These are phyloP conservation scores for Globisporangium canariense DNA, from an alignment of 352 stramenopile genomes.

Conservation along the genomic window DNA sequence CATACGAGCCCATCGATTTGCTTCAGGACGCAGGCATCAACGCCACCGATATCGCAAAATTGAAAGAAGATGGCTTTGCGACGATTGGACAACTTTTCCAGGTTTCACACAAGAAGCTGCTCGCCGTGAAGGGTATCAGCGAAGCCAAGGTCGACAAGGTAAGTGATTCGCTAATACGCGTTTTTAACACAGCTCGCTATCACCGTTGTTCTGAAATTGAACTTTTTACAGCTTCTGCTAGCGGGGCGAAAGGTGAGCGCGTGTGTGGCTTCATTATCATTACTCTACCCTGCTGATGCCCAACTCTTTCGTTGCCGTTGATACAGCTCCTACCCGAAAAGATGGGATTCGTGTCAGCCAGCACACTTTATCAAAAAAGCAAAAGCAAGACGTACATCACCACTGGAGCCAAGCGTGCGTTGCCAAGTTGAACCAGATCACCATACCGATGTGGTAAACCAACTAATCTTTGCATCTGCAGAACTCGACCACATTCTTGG, in stretches of 20 bases:
- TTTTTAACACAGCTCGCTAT: neutral
- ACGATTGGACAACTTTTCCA: conserved; percentile 83
- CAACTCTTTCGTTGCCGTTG: neutral
- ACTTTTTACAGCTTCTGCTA: conserved; percentile 49
- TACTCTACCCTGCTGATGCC: neutral
- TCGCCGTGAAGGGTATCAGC: conserved; percentile 85
- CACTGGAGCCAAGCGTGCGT: conserved; percentile 65
- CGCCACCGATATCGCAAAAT: conserved; percentile 66
- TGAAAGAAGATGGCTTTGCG: conserved; percentile 76
- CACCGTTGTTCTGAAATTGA: neutral
- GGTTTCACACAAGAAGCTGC: conserved; percentile 59
- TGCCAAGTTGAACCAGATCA: neutral
- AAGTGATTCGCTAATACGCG: neutral
- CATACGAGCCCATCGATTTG: conserved; percentile 71
- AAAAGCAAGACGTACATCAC: conserved; percentile 79
- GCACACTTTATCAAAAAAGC: conserved; percentile 58
- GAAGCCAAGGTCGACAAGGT: conserved; percentile 88
- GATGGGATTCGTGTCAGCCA: conserved; percentile 71
- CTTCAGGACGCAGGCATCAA: conserved; percentile 78
- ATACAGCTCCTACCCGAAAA: conserved; percentile 65
- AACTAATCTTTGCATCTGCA: conserved; percentile 15
- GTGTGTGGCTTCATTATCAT: neutral
- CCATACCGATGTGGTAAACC: conserved; percentile 15
- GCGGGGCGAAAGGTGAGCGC: conserved; percentile 59
- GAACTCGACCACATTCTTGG: conserved; percentile 86